Evolutionary conservation across 108 stramenopile species (phyloP), one percentile per base, ranked within the genome.

Genomic region (Aurantiochytrium sp.): DNA sequence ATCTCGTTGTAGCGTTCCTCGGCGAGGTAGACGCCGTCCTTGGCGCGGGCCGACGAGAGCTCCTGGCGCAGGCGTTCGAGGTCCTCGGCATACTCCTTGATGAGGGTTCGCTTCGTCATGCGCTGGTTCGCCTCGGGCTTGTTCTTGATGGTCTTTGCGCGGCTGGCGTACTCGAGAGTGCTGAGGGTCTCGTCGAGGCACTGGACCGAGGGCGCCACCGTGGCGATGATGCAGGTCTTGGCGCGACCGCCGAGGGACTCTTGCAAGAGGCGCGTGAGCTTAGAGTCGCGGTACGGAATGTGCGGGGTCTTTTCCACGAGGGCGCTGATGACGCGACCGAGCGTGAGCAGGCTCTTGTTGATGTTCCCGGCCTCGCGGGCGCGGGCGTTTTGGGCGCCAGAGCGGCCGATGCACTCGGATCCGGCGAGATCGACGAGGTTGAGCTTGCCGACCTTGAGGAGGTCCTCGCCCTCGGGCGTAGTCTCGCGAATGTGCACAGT

Each of bases 391-490:
- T 88, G 91, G 22, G 92, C 93, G 0, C 93, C 93, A 17, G 91
- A 90, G 54, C 94, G 91, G 15, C 93, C 93, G 22, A 93, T 90
- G 87, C 92, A 91, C 93, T 94, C 94, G 6, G 92, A 92, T 27
- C 94, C 94, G n/a, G 94, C 94, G 5, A 94, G 89, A 55, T 94
- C 94, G 5, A 94, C 93, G 6, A 94, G 90, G 87, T 93, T 91
- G 53, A 94, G 91, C 92, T 93, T 92, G 19, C 93, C 93, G 41
- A 92, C 89, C 22, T 91, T 55, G 45, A 94, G 68, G 27, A 90
- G 42, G 22, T 92, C 93, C 89, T 93, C 91, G 2, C 93, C 93
- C 31, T 91, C 92, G 5, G 86, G 88, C 54, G 91, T 92, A 41
- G 52, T 90, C 91, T 93, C 93, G 86, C 92, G 92, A 86, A 91